A percentile compares a stretch with the other conserved stretches of the same genome.
phyloP scores from a whole-genome alignment of 768 basidiomycete species.

The Lactarius trivialis region DNA sequence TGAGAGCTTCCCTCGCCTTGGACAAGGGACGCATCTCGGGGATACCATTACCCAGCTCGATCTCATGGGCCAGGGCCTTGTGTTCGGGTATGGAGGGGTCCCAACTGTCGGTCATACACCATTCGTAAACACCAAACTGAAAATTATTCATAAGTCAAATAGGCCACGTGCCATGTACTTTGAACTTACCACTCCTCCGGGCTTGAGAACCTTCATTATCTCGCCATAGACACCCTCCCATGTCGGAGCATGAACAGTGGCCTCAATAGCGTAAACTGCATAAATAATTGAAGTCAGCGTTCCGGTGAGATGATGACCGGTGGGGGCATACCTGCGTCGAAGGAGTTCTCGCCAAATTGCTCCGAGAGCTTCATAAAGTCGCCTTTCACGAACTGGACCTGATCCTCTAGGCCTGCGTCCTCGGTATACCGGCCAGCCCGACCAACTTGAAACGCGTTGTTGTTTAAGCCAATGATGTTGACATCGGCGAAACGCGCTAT shows the following conservation, averaged over 20 bases:
- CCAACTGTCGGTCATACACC: constrained; percentile 97
- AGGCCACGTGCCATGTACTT: background rate
- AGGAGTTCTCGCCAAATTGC: constrained; percentile 86
- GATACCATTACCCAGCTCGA: constrained; percentile 95
- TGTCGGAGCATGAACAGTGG: constrained; percentile 91
- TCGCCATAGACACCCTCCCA: constrained; percentile 95
- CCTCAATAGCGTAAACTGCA: constrained; percentile 93
- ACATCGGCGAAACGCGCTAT: constrained; percentile 89
- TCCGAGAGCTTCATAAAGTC: constrained; percentile 95
- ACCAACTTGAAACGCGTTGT: constrained; percentile 91
- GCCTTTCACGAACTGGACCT: constrained; percentile 80
- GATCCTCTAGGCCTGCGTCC: constrained; percentile 64
- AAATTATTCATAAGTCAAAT: background rate
- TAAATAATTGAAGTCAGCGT: constrained; percentile 5
- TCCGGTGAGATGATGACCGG: background rate
- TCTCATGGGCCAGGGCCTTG: constrained; percentile 84
- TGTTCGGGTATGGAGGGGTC: constrained; percentile 80
- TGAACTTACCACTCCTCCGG: constrained; percentile 79
- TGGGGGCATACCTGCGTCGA: constrained; percentile 76
- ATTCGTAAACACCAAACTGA: constrained; percentile 97
- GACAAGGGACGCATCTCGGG: constrained; percentile 88
- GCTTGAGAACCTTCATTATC: constrained; percentile 90
- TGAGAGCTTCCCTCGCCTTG: constrained; percentile 67
- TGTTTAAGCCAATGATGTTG: constrained; percentile 82
- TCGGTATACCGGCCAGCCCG: constrained; percentile 82